Evolutionary conservation across 2,329 filamentous ascomycete species (phyloP), one percentile per base, ranked within the genome.

Genomic region (Setomelanomma holmii): DNA sequence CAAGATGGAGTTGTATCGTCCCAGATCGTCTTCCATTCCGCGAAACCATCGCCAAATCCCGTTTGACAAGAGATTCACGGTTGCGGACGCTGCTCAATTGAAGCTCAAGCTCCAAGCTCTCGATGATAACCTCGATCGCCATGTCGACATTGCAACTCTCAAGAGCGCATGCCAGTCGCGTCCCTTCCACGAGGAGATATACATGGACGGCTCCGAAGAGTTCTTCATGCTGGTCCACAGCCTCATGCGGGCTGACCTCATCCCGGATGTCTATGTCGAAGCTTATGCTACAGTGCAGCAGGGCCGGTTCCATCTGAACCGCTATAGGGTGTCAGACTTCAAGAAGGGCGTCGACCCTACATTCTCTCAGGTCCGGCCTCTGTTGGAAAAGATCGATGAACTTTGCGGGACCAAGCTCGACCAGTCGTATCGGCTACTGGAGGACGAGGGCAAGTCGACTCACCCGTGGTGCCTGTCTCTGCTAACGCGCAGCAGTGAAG

Each of bases 101-200:
- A 61, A 60, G 46, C 42, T 58, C 27, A 53, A 47, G 38, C 53
- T 69, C 7, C 63, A 64, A 34, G 62, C 62, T 11, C 56, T 69
- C 40, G 56, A 62, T 40, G 42, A 58, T 35, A 44, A 51, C 8
- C 43, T 56, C 51, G 11, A 21, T 19, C 39, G 40, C 16, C 16
- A 40, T 11, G 45, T 50, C 22, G 49, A 55, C 24, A 35, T 51
- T 20, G 14, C 36, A 6, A 39, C 10, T 30, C 35, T 56, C 4
- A 12, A 34, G 6, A 40, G 52, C n/a, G 51, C 55, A 12, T 55
- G 46, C 4, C 23, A 47, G 27, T 17, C 38, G 21, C 55, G 42
- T 4, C 48, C 57, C 4, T 54, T 49, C 42, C 45, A 50, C 24
- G 50, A 53, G 8, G 30, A 46, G 4, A 45, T 60, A 23, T 66